Conservation (phyloP, 176 grass and related monocot species). For the Musa beccarii region DNA sequence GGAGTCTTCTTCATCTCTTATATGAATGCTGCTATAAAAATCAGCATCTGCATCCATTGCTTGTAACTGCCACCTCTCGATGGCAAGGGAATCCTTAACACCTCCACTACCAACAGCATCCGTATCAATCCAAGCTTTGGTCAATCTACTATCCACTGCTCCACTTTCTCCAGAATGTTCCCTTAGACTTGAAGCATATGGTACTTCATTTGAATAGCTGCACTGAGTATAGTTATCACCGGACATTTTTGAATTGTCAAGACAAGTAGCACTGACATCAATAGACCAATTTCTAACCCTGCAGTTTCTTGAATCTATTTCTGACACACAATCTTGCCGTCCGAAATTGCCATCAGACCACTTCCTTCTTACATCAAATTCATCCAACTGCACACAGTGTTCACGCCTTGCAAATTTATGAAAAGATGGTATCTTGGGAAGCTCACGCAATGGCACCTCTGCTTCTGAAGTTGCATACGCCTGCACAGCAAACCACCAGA, state of each 20-base stretch:
- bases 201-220: slow-evolving; percentile 53
- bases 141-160: slow-evolving; percentile 55
- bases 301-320: slow-evolving; percentile 61
- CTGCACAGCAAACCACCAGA: slow-evolving; percentile 30
- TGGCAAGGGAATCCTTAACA: slow-evolving; percentile 79
- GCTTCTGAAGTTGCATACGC: slow-evolving; percentile 89
- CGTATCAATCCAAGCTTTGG: slow-evolving; percentile 84
- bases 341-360: slow-evolving; percentile 43
- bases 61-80: slow-evolving; percentile 95
- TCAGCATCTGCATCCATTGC: slow-evolving; percentile 88
- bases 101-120: slow-evolving; percentile 66
- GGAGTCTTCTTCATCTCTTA: slow-evolving; percentile 71
- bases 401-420: slow-evolving; percentile 74
- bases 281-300: slow-evolving; percentile 46
- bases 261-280: slow-evolving; percentile 38
- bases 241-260: slow-evolving; percentile 62
- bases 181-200: slow-evolving; percentile 43
- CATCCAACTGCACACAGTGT: slow-evolving; percentile 44
- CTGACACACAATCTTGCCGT: slow-evolving; percentile 62
- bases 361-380: slow-evolving; percentile 64
- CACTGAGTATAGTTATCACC: slow-evolving; percentile 51
- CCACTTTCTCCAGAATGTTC: slow-evolving; percentile 63
- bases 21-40: slow-evolving; percentile 65
- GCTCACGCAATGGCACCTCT: slow-evolving; percentile 56
- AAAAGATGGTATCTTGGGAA: slow-evolving; percentile 97